Base-by-base conservation (phyloP, 108 stramenopile genomes). In the Skeletonema marinoi region DNA sequence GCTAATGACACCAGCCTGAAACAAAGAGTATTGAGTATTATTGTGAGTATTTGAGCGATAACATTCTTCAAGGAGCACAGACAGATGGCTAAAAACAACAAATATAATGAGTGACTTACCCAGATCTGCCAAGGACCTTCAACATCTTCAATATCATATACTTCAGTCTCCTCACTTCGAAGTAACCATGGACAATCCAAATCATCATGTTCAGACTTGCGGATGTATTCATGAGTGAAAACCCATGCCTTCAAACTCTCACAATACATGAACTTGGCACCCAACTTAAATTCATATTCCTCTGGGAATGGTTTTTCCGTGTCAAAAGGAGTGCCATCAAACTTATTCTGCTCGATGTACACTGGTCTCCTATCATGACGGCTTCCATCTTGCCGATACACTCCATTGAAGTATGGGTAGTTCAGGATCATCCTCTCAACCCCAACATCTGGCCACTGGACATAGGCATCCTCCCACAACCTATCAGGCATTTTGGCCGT, bases 111-210 rank as follows among this genome's bases (percentile, higher is more conserved):
- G 13, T 61, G 60, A 61, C 35, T 35, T 61, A 35, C 38, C 63
- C 38, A 35, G 19, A 35, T 33, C 32, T 64, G 41, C 63, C 63
- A 64, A 17, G 6, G 2, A 19, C 63, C 63, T 35, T 35, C n/a
- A 64, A 64, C 35, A 1, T 64, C 63, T 10, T 19, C 16, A 64
- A 64, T 35, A 11, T 64, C 38, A n/a, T 35, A 64, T 8, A 39
- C 63, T 2, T 64, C 35, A 6, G 63, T 64, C 25, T 64, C 63
- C 32, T 35, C 36, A 6, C 36, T 38, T 1, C 63, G 63, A n/a
- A 64, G 17, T 39, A 64, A 64, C 63, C 63, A 64, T 8, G 63
- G 63, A 36, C 63, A 64, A 39, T 64, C 35, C 5, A 35, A 38
- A 39, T 64, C 63, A 38, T 64, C 63, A 39, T 21, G 31, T 32